Evolutionary conservation across 2,329 filamentous ascomycete species (phyloP), one percentile per base, ranked within the genome.

Genomic region (Colletotrichum chlorophyti): DNA sequence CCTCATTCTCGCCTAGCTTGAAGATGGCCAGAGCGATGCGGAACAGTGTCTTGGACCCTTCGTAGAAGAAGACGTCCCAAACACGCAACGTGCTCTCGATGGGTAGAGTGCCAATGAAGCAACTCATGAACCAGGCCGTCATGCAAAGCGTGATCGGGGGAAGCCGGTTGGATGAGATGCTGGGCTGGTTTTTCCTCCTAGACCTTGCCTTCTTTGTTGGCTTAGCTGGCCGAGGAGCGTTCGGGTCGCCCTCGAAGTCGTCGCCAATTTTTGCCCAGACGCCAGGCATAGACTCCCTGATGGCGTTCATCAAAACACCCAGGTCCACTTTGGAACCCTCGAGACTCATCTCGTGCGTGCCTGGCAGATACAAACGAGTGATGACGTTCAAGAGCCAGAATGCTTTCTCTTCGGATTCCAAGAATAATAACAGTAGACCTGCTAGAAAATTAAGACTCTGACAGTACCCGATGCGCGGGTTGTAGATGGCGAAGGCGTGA

Each of bases 41-140:
- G 77, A 97, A 98, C 6, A 98, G 84, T 0, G 93, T 97, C 72
- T 95, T 96, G 45, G 90, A 93, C 4, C 94, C 94, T 74, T 98
- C 94, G 73, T 96, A 97, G 72, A 97, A 96, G 70, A 98, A 93
- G 1, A 92, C 86, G 66, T 98, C 94, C 94, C 94, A 98, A 1
- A 97, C 91, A 7, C 94, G 89, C 15, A 97, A 83, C 0, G 93
- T 94, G 15, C 90, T 92, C 75, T 98, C 94, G 61, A 96, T 93
- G 2, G 94, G 94, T 15, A 98, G 78, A 0, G 91, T 96, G 50
- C 93, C 93, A 61, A 97, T 95, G 72, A 95, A 97, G 66, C 95
- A 91, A 45, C 91, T 96, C 94, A 98, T 97, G 73, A 98, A 96
- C 94, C 94, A 98, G 4, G 93, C 91, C 9, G 93, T 97, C 73